Evolutionary conservation across 306 rosid species (phyloP), one percentile per base, ranked within the genome.

Genomic region (Rosa persica): DNA sequence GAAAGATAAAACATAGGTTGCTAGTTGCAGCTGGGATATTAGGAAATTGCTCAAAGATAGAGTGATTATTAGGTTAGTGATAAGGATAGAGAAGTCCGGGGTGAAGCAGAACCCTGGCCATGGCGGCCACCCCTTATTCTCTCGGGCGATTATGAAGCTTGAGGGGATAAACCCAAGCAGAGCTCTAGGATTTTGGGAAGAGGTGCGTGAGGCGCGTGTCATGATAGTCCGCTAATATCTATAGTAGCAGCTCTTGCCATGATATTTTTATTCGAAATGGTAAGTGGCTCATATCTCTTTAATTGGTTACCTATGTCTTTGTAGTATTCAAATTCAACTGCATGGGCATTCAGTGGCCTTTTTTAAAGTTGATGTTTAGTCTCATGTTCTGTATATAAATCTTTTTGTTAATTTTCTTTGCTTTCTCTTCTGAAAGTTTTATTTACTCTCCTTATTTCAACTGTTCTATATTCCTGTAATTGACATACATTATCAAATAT

Each of bases 211-310:
- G n/a, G n/a, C n/a, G n/a, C n/a, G n/a, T n/a, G n/a, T n/a, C n/a
- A n/a, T n/a, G n/a, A n/a, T n/a, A n/a, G n/a, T n/a, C n/a, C n/a
- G n/a, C n/a, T n/a, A n/a, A n/a, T n/a, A 86, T 95, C 98, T 76
- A 87, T 92, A 34, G 17, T 89, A 62, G 97, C 98, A 71, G 98
- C 98, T 62, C 88, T 95, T 48, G 72, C 74, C 70, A 95, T 95
- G 88, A 76, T 88, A 88, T 92, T 95, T 86, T 88, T 95, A 78
- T 92, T 95, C 86, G 98, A 98, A 90, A 95, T 95, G 98, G 98
- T 92, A 76, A 58, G 90, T 80, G 10, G 42, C 82, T 76, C 72
- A 70, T 76, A 6, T 47, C 75, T 12, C 67, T 23, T 70, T 42
- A 54, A 39, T 81, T 75, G 60, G 55, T 74, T 76, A 67, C 40